Evolutionary conservation across 2,329 filamentous ascomycete genomes (phyloP), one percentile per base, ranked within the genome.

Genomic region (Penicillium rolfsii): DNA sequence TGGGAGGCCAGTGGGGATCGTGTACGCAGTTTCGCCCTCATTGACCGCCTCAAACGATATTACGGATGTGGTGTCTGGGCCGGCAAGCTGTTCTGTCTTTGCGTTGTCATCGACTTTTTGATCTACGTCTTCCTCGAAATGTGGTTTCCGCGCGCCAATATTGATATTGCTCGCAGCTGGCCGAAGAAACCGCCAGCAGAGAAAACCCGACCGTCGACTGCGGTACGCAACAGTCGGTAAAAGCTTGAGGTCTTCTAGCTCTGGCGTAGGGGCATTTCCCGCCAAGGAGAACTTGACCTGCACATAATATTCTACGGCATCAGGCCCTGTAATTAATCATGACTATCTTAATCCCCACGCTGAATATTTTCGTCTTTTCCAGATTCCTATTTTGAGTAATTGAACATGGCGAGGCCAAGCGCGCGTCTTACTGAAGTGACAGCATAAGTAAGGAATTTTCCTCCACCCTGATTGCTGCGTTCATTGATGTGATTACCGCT

Each of bases 51-150:
- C 22, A 99, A 99, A 79, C 83, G 95, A 61, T 99, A 99, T 77
- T 99, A 97, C 72, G 95, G 95, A 8, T 99, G 96, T 73, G 95
- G 95, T 36, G 94, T 98, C 53, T 99, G 95, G 95, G 95, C 95
- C 0, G 95, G 95, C 38, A 99, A 99, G 78, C 82, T 99, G 8
- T 99, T 99, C 72, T 97, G 95, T 71, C 82, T 99, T 1, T 97
- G 94, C 66, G 93, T 93, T 11, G 88, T 98, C 59, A 89, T 99
- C 55, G 95, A 99, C 77, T 99, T 97, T 71, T 79, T 99, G 52
- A 84, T 99, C 55, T 97, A 93, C 70, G 83, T 97, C 52, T 87
- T 96, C 52, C 82, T 97, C 56, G 95, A 99, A 76, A 87, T 96
- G 77, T 90, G 87, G 80, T 93, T 91, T 64, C 95, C 95, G 0